phyloP scores from a whole-genome alignment of 2,329 filamentous ascomycete genomes.

The Aspergillus tubingensis region DNA sequence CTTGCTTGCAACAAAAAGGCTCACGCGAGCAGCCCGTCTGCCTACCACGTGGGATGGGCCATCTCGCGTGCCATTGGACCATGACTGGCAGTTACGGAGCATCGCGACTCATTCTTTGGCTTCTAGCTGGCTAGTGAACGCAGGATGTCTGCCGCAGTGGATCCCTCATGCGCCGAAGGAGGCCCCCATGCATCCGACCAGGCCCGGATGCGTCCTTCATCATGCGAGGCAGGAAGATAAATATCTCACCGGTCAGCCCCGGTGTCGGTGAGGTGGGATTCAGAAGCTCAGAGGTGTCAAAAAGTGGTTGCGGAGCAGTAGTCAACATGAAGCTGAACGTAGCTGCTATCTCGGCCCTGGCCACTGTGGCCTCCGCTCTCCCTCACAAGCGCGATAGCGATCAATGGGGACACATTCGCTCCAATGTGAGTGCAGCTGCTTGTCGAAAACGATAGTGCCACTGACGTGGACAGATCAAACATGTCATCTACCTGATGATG shows the following conservation, averaged over 20 bases:
- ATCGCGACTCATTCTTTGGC: neutral
- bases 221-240: constrained; percentile 2
- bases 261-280: neutral
- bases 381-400: constrained; percentile 18
- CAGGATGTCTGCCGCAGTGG: neutral
- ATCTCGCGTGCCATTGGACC: constrained; percentile 7
- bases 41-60: neutral
- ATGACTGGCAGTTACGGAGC: neutral
- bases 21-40: constrained; percentile 2
- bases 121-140: neutral
- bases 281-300: neutral
- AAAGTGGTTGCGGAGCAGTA: neutral
- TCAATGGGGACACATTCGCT: constrained; percentile 25
- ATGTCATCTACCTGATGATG: constrained; percentile 41
- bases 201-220: neutral
- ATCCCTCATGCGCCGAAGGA: neutral
- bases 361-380: constrained; percentile 17
- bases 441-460: neutral
- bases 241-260: constrained; percentile 3
- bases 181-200: neutral
- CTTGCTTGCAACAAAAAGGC: neutral
- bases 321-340: constrained; percentile 23
- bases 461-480: constrained; percentile 30
- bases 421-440: constrained; percentile 24
- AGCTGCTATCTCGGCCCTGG: constrained; percentile 16